Evolutionary conservation across 2,329 filamentous ascomycete species (phyloP), one percentile per base, ranked within the genome.

Genomic region (Sclerotinia trifoliorum): DNA sequence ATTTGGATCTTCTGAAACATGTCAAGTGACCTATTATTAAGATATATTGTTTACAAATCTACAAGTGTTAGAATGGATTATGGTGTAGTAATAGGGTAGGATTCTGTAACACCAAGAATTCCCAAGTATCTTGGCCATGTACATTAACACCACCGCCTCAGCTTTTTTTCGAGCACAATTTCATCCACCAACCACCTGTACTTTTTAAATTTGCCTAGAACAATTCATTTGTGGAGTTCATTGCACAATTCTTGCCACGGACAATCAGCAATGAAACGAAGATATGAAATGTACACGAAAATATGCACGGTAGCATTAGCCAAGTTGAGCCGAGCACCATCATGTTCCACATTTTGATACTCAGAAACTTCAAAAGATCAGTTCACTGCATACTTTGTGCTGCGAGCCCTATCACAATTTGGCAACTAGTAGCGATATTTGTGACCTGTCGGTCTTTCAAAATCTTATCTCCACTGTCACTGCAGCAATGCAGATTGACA

Each of bases 81-180:
- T 29, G 56, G 39, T 62, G 44, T 26, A 62, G 46, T 51, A 19
- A 29, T n/a, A 62, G 5, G 17, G 29, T 62, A 13, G 46, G 44
- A 61, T 48, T 35, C 60, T 62, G 60, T 51, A 51, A 51, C 60
- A 51, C 46, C 60, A 62, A 62, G 60, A 39, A 39, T 51, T 62
- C 60, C 60, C 46, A 62, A 62, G 60, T 39, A 62, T 62, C 60
- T 62, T 62, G 60, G 60, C 60, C 32, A 62, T 49, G 58, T 62
- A 62, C 21, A 49, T 62, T 29, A 51, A 19, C 46, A 51, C 46
- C 46, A 51, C 60, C 39, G 44, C 58, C 44, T 62, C 29, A 39
- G 35, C 46, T 24, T 35, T n/a, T n/a, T 60, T 48, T 48, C 46
- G 15, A 51, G 46, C 8, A 39, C n/a, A 24, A 62, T 29, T 62